Evolutionary conservation across 176 grass and related monocot genomes (phyloP).

Genomic region (Typha latifolia): DNA sequence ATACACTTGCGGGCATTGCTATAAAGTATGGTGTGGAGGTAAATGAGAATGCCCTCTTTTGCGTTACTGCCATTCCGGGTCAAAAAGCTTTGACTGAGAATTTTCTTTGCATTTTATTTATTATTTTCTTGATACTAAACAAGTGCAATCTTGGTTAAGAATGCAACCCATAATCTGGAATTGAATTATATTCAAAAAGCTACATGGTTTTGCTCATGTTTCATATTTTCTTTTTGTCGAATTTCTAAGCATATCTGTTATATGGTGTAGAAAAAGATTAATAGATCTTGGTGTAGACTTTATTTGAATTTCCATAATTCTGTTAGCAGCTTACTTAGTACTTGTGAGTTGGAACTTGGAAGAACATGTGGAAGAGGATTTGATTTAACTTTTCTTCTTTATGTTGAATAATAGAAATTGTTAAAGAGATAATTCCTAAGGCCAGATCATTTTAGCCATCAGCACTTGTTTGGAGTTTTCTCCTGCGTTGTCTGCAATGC

Average conservation of each 20-base stretch:
- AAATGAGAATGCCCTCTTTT: conserved; percentile 24
- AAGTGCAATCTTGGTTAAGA: no score
- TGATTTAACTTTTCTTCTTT: background rate
- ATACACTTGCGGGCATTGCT: conserved; percentile 89
- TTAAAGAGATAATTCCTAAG: background rate
- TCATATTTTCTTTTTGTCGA: no score
- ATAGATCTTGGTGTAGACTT: no score
- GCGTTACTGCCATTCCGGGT: background rate
- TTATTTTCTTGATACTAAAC: no score
- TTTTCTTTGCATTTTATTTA: no score
- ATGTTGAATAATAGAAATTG: background rate
- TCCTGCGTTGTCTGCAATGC: background rate
- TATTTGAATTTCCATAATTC: background rate
- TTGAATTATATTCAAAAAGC: no score
- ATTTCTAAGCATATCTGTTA: background rate
- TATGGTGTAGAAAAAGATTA: background rate
- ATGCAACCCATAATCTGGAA: no score
- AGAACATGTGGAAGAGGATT: background rate
- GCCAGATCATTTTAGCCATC: background rate
- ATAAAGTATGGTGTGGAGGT: conserved; percentile 99
- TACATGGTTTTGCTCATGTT: no score
- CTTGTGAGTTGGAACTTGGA: background rate
- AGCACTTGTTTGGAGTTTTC: background rate
- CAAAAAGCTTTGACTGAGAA: no score
- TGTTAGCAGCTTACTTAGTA: background rate